Evolutionary conservation across 73 alveolate species (phyloP), one percentile per base, ranked within the genome.

Genomic region (Symbiodinium pilosum): DNA sequence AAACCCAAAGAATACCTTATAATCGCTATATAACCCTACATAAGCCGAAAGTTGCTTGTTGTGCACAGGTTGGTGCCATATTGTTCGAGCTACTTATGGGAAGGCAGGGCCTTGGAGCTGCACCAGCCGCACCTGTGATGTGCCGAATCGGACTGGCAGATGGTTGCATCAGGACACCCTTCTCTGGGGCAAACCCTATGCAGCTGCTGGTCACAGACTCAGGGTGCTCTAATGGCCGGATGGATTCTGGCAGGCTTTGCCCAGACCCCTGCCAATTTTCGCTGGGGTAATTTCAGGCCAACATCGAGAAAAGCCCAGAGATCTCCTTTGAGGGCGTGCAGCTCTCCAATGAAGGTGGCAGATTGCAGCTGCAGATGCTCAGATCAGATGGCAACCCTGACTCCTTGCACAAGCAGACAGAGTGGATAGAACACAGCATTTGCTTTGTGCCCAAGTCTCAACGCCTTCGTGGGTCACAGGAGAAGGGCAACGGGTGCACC

Each of bases 61-160:
- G 39, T 1, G 68, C 9, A 43, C 32, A 83, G 85, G 99, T 94
- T 39, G 99, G 99, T 59, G 94, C 99, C 36, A 94, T 94, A n/a
- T 87, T 94, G 51, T 94, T 52, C 99, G 99, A 94, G 99, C 94
- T 94, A 41, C 83, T 94, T 64, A 26, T 83, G 87, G 99, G 99
- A 39, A 91, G 88, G 97, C 42, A 26, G 81, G 38, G 30, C 34
- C 38, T 21, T 30, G 24, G 32, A 20, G 30, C 81, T 64, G 81
- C 9, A 28, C 9, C 81, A 64, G 41, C 34, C 32, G 77, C 21
- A 16, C 32, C 77, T 64, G 16, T 64, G 40, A 21, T 18, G 41
- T 64, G 4, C 38, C 38, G 39, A 56, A 30, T 6, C 41, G 4
- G 77, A 59, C 77, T 26, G 77, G 77, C 34, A 26, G 77, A 59